A percentile compares a stretch with the other conserved stretches of the same genome.
Evolutionary conservation across 257 asterid species (phyloP).

Genomic region (Linderniella brevidens): DNA sequence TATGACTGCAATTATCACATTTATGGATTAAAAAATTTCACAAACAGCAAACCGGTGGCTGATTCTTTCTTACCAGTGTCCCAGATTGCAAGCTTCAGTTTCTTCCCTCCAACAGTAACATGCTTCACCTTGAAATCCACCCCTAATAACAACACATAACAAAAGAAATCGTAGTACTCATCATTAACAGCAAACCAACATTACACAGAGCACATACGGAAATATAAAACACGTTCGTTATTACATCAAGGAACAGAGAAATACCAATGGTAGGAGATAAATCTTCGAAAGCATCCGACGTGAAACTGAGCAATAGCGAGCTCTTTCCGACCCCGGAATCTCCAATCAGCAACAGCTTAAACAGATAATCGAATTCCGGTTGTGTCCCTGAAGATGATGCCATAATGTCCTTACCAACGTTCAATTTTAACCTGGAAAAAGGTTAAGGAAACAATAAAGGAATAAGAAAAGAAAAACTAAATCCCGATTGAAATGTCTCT

Average conservation of each 20-base stretch:
- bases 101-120: slow-evolving; percentile 79
- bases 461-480: no score
- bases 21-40: no score
- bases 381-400: slow-evolving; percentile 27
- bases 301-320: slow-evolving; percentile 73
- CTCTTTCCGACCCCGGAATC: slow-evolving; percentile 98
- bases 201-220: not conserved
- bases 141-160: slow-evolving; percentile 19
- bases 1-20: no score
- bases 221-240: not conserved
- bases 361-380: slow-evolving; percentile 40
- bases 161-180: not conserved
- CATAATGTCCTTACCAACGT: slow-evolving; percentile 10
- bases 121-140: slow-evolving; percentile 95
- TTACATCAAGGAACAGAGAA: not conserved
- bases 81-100: slow-evolving; percentile 97
- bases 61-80: slow-evolving; percentile 63
- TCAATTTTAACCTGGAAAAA: not conserved
- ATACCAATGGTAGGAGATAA: slow-evolving; percentile 8
- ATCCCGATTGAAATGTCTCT: no score
- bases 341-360: slow-evolving; percentile 53
- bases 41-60: no score
- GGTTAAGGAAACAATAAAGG: no score
- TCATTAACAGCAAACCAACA: not conserved
- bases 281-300: slow-evolving; percentile 73